These are phyloP conservation scores for Penicillium soppii DNA, from an alignment of 495 filamentous ascomycete species.

Conservation along the genomic window DNA sequence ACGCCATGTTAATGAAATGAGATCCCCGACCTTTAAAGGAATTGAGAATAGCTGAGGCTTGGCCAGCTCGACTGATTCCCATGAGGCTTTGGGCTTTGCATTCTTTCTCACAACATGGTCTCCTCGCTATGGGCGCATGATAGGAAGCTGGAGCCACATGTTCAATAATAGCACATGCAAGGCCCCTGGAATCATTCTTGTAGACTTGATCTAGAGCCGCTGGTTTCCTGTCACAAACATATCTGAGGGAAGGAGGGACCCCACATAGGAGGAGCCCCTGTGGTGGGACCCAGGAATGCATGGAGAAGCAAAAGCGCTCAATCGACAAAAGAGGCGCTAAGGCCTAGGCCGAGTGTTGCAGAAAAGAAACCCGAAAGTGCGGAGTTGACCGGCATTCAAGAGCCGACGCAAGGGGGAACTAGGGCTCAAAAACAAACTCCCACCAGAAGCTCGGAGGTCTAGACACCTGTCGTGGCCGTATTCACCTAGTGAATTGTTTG, in stretches of 20 bases:
- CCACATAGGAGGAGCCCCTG: background rate
- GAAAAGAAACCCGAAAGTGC: background rate
- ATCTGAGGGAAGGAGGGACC: background rate
- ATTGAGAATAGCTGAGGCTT: background rate
- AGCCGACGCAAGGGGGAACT: constrained; percentile 1
- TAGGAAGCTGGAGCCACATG: background rate
- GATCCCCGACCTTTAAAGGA: background rate
- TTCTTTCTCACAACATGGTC: background rate
- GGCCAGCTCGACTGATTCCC: background rate
- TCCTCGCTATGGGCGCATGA: background rate
- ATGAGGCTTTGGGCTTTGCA: background rate
- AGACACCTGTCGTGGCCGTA: background rate
- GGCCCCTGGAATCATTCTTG: background rate
- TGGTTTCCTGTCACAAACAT: background rate
- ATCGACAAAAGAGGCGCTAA: background rate
- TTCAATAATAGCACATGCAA: background rate
- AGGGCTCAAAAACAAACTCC: background rate
- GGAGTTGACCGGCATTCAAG: background rate
- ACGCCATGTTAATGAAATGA: background rate
- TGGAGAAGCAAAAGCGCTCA: background rate
- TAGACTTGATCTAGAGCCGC: background rate
- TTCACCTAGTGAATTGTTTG: background rate
- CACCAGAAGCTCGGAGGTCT: background rate
- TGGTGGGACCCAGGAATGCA: background rate
- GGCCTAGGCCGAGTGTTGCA: background rate